Conservation (phyloP, 1,284 basidiomycete species). For the Naganishia albida region DNA sequence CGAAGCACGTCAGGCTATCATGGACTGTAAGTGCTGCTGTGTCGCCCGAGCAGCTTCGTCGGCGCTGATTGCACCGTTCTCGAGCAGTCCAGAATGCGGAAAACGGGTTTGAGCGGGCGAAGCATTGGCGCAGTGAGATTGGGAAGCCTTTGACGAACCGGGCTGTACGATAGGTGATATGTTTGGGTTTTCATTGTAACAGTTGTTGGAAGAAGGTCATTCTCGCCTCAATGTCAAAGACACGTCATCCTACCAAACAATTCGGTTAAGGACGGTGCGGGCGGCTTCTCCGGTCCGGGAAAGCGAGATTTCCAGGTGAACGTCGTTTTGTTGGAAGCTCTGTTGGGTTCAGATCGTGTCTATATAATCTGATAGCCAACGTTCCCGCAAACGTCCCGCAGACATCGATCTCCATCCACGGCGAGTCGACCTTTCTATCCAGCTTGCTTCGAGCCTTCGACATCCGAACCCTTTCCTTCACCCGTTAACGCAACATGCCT, state of each 20-base stretch:
- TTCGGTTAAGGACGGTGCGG: neutral
- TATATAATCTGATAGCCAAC: too few species aligned
- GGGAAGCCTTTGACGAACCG: constrained; percentile 51
- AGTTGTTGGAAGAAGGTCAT: too few species aligned
- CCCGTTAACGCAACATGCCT: neutral
- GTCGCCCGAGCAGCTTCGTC: neutral
- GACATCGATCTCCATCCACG: too few species aligned
- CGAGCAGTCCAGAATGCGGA: constrained; percentile 62
- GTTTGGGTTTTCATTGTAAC: too few species aligned
- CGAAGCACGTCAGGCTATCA: constrained; percentile 78
- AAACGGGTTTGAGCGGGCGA: constrained; percentile 91
- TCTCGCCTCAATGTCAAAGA: too few species aligned
- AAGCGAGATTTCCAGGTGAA: too few species aligned
- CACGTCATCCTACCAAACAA: neutral
- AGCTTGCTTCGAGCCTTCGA: too few species aligned
- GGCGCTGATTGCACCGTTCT: neutral
- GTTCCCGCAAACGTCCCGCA: neutral
- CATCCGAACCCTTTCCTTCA: too few species aligned
- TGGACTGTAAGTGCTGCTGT: constrained; percentile 66
- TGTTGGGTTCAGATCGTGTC: neutral
- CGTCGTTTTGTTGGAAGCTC: neutral
- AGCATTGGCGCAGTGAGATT: constrained; percentile 83
- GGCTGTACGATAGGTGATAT: constrained; percentile 4
- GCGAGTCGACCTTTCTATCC: too few species aligned
- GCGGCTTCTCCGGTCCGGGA: neutral